phyloP scores from a whole-genome alignment of 2,329 filamentous ascomycete species.

The Pseudogymnoascus sp. region DNA sequence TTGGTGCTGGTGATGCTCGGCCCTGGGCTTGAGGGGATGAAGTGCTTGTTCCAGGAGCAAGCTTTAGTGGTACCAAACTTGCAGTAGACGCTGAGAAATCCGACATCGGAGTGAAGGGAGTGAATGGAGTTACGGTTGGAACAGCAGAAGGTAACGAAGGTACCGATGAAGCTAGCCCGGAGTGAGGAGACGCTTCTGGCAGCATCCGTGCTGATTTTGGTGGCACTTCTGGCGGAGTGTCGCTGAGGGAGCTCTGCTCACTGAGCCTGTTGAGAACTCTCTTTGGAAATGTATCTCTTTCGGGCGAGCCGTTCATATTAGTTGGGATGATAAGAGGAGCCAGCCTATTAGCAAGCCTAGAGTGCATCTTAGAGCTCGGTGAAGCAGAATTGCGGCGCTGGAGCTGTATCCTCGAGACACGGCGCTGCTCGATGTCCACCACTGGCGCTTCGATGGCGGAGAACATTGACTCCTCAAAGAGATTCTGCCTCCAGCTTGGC shows the following conservation, averaged over 20 bases:
- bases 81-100: slow-evolving; percentile 9
- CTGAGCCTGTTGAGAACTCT: slow-evolving; percentile 12
- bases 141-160: slow-evolving; percentile 3
- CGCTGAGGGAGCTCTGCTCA: slow-evolving; percentile 22
- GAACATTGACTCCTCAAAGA: slow-evolving; percentile 29
- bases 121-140: slow-evolving; percentile 27
- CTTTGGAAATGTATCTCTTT: slow-evolving; percentile 8
- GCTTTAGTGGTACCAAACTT: not conserved
- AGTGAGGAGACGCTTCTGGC: slow-evolving; percentile 38
- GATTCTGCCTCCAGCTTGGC: slow-evolving; percentile 38
- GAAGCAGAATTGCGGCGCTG: slow-evolving; percentile 10
- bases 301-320: slow-evolving; percentile 13
- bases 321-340: slow-evolving; percentile 49
- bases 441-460: slow-evolving; percentile 26
- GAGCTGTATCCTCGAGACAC: slow-evolving; percentile 1
- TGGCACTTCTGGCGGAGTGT: slow-evolving; percentile 33
- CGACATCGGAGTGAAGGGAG: slow-evolving; percentile 36
- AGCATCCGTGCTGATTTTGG: slow-evolving; percentile 32
- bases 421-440: slow-evolving; percentile 18
- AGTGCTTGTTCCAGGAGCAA: not conserved
- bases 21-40: slow-evolving; percentile 13
- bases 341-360: slow-evolving; percentile 35
- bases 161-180: slow-evolving; percentile 21
- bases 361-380: slow-evolving; percentile 13
- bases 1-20: slow-evolving; percentile 19